These are phyloP conservation scores for Vitis hybrid DNA, from an alignment of 177 flowering plant species.

Conservation along the genomic window DNA sequence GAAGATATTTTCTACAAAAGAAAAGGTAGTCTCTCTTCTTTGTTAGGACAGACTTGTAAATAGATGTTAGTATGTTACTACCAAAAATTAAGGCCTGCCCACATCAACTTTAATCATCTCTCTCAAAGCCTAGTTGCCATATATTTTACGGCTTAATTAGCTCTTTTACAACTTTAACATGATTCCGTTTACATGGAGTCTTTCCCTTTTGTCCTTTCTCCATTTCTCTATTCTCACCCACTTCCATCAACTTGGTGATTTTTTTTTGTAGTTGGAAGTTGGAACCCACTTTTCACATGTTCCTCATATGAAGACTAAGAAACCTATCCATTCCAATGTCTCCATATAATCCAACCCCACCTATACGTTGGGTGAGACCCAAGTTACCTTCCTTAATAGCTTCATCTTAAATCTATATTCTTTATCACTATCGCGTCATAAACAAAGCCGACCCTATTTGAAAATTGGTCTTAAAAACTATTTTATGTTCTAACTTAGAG, in stretches of 20 bases:
- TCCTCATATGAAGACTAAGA: neutral
- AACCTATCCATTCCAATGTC: neutral
- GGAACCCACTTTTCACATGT: slow-evolving; percentile 1
- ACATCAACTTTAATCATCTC: slow-evolving; percentile 4
- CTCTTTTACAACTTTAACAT: slow-evolving; percentile 9
- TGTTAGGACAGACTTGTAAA: neutral
- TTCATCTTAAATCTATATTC: too few species aligned
- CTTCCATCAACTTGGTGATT: slow-evolving; percentile 15
- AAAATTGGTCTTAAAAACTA: too few species aligned
- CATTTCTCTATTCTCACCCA: slow-evolving; percentile 4
- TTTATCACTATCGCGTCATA: too few species aligned
- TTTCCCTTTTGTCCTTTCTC: slow-evolving; percentile 5
- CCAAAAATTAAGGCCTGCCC: neutral
- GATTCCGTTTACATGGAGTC: slow-evolving; percentile 3
- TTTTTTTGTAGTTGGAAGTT: slow-evolving; percentile 8
- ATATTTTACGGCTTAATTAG: slow-evolving; percentile 2
- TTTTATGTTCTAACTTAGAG: too few species aligned
- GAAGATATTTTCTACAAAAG: too few species aligned
- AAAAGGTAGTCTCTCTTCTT: too few species aligned
- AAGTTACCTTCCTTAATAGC: neutral
- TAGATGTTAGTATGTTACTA: too few species aligned
- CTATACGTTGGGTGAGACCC: neutral
- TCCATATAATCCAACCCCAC: neutral
- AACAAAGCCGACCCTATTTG: too few species aligned
- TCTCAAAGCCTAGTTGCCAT: neutral